Percentiles rank a stretch among this genome's conserved stretches.
phyloP scores from a whole-genome alignment of 2,329 filamentous ascomycete genomes.

The Aspergillus japonicus region DNA sequence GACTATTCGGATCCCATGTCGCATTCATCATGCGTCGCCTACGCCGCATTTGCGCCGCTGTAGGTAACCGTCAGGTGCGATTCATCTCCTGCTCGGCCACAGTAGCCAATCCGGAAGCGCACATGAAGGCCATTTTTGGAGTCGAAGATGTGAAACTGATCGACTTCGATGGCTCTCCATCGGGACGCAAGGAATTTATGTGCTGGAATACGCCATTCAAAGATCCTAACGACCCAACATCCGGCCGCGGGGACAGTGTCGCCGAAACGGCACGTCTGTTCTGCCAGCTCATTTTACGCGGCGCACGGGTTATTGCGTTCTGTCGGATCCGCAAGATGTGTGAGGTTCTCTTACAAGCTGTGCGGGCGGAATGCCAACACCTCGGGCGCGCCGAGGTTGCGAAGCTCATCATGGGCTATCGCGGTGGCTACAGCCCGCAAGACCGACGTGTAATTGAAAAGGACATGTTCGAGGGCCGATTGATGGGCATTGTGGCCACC shows the following conservation, averaged over 20 bases:
- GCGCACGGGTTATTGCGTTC: slow-evolving; percentile 90
- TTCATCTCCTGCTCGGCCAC: slow-evolving; percentile 98
- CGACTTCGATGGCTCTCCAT: slow-evolving; percentile 90
- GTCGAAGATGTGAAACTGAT: slow-evolving; percentile 76
- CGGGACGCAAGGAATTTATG: slow-evolving; percentile 87
- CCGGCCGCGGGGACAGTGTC: slow-evolving; percentile 78
- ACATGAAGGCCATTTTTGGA: slow-evolving; percentile 94
- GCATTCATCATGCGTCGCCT: slow-evolving; percentile 91
- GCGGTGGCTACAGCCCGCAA: slow-evolving; percentile 90
- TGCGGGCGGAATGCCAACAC: slow-evolving; percentile 72
- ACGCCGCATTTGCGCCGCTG: slow-evolving; percentile 80
- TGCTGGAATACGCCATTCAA: slow-evolving; percentile 98
- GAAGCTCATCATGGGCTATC: slow-evolving; percentile 86
- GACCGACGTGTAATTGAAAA: slow-evolving; percentile 84
- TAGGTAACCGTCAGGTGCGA: slow-evolving; percentile 80
- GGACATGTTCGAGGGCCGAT: slow-evolving; percentile 95
- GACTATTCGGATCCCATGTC: slow-evolving; percentile 88
- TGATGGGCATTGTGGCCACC: slow-evolving; percentile 90
- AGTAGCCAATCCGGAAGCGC: slow-evolving; percentile 84
- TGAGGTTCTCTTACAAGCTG: slow-evolving; percentile 75
- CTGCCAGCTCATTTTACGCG: slow-evolving; percentile 81
- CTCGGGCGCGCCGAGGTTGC: slow-evolving; percentile 74
- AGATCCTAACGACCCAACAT: slow-evolving; percentile 81
- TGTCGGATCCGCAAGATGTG: slow-evolving; percentile 85
- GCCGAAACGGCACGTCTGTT: slow-evolving; percentile 87